Evolutionary conservation across 352 stramenopile species (phyloP).

Genomic region (Pythium insidiosum): DNA sequence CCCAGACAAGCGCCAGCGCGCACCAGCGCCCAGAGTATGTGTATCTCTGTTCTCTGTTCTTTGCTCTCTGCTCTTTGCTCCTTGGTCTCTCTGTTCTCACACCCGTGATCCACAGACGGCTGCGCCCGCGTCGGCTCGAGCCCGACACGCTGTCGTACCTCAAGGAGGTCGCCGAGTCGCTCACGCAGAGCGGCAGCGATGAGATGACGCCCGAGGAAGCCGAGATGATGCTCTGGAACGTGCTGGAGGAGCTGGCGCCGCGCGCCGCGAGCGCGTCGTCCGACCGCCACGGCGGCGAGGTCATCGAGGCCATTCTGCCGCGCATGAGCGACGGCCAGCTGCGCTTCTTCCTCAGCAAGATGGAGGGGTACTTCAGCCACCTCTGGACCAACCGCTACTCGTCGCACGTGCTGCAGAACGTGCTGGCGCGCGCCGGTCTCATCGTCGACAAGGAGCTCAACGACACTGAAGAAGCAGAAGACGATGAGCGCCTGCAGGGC

Average conservation of each 20-base stretch:
- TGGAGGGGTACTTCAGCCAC: conserved; percentile 72
- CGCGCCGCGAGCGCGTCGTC: conserved; percentile 65
- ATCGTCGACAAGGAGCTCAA: conserved; percentile 37
- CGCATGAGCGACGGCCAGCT: conserved; percentile 68
- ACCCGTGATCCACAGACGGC: conserved; percentile 37
- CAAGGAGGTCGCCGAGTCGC: conserved; percentile 75
- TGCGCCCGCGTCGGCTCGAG: conserved; percentile 68
- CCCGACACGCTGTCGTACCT: conserved; percentile 74
- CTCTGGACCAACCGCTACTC: conserved; percentile 85
- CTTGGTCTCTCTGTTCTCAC: too few species aligned
- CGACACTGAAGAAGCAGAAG: conserved; percentile 23
- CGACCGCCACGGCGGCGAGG: conserved; percentile 60
- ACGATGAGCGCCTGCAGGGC: conserved; percentile 54
- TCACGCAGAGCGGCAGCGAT: conserved; percentile 32
- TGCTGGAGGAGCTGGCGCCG: conserved; percentile 69
- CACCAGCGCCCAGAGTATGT: too few species aligned
- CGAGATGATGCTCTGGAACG: conserved; percentile 69
- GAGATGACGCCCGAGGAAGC: conserved; percentile 50
- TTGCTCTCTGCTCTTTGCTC: too few species aligned
- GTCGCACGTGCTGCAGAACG: conserved; percentile 74
- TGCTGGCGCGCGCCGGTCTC: conserved; percentile 48
- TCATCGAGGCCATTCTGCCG: conserved; percentile 62
- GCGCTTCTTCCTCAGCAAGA: conserved; percentile 71
- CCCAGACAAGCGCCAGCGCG: too few species aligned
- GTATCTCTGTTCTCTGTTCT: too few species aligned